Conservation (phyloP, 192 early-diverging fungal genomes). For the Mortierella hygrophila region DNA sequence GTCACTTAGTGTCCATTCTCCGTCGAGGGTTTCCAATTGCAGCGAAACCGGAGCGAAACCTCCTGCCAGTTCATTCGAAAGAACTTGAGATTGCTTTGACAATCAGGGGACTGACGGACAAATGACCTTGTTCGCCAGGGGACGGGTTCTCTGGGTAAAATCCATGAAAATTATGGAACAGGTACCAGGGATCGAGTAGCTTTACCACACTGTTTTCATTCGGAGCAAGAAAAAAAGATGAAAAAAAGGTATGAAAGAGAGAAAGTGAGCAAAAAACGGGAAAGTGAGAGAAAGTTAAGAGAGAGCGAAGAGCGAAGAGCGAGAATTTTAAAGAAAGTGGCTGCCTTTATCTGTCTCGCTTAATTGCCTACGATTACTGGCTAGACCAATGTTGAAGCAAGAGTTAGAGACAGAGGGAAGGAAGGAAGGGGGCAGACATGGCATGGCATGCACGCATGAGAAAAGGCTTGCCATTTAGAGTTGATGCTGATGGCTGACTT, state of each 20-base stretch:
- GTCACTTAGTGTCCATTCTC: background rate
- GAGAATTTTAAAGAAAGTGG: too few relatives aligned
- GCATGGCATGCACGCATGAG: too few relatives aligned
- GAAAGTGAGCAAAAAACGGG: background rate
- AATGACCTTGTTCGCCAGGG: background rate
- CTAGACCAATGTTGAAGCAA: too few relatives aligned
- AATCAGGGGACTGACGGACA: background rate
- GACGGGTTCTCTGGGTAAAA: background rate
- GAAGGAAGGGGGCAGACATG: too few relatives aligned
- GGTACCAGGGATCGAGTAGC: background rate
- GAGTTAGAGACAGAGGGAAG: too few relatives aligned
- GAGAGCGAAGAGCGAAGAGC: background rate
- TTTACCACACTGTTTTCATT: background rate
- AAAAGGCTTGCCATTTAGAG: too few relatives aligned
- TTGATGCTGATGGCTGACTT: too few relatives aligned
- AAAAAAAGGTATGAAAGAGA: too few relatives aligned
- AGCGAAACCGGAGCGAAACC: background rate
- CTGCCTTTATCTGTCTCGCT: too few relatives aligned
- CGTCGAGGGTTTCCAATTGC: background rate
- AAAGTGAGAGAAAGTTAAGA: background rate
- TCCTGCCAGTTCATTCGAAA: background rate
- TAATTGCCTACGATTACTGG: too few relatives aligned
- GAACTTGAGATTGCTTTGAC: background rate
- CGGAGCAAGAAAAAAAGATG: background rate
- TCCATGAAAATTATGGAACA: background rate